phyloP scores from a whole-genome alignment of 352 stramenopile genomes.

The Elongisporangium senticosum region DNA sequence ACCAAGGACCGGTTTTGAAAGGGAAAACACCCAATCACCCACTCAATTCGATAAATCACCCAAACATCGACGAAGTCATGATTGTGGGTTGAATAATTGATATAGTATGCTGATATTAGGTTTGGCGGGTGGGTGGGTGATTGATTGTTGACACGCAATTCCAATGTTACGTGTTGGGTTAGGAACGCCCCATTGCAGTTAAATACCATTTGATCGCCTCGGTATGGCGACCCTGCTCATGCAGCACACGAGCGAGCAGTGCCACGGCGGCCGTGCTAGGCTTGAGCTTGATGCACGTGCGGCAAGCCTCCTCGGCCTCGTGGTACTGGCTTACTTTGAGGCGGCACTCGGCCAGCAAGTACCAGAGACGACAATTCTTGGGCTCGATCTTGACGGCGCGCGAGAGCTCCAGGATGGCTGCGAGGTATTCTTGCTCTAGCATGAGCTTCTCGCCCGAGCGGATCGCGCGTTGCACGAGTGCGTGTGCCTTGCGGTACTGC shows the following conservation, averaged over 20 bases:
- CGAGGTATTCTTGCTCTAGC: slow-evolving; percentile 49
- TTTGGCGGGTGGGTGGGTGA: neutral
- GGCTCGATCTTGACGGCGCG: slow-evolving; percentile 39
- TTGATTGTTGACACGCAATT: neutral
- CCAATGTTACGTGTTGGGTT: slow-evolving; percentile 1
- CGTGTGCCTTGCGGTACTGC: slow-evolving; percentile 43
- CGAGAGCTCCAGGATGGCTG: slow-evolving; percentile 51
- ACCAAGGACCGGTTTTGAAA: slow-evolving; percentile 1
- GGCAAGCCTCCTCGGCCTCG: slow-evolving; percentile 47
- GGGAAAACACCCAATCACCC: slow-evolving; percentile 1
- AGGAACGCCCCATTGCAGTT: slow-evolving; percentile 35
- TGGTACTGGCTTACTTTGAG: slow-evolving; percentile 38
- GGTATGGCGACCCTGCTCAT: slow-evolving; percentile 38
- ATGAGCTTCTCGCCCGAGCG: slow-evolving; percentile 30
- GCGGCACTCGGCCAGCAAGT: slow-evolving; percentile 49
- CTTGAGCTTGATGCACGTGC: slow-evolving; percentile 41
- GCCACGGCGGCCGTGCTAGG: slow-evolving; percentile 29
- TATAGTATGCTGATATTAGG: neutral
- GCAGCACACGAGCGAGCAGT: slow-evolving; percentile 47
- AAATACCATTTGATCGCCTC: slow-evolving; percentile 64
- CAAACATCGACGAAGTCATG: no score
- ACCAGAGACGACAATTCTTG: slow-evolving; percentile 44
- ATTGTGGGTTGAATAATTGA: neutral
- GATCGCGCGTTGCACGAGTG: slow-evolving; percentile 36
- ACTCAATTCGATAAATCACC: neutral